Base-by-base conservation (phyloP, 805 yeast genomes). In the Cyberlindnera maclurae region DNA sequence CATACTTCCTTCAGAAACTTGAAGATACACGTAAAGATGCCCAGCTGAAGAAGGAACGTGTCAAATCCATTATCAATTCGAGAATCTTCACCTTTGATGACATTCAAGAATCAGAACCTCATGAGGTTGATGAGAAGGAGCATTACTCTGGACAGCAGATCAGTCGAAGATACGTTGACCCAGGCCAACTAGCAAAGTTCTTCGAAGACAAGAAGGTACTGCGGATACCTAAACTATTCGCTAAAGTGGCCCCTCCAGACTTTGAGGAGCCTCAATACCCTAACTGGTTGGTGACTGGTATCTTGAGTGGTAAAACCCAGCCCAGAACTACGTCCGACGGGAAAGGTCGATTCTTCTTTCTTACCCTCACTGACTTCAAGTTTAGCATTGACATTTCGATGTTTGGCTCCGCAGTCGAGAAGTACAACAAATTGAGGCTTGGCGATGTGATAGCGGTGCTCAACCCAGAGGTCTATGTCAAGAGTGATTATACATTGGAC, bases 201-300 rank as follows among this genome's bases (percentile, higher is more conserved):
- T 47, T 86, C 7, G 46, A 57, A 12, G 73, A 71, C 12, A 70
- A 73, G 43, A 77, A 79, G 46, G 55, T 80, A 1, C 58, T 84
- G 33, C 63, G 82, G 30, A 55, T 85, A 3, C 71, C 72, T 9
- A 76, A 78, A 46, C 56, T 82, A 3, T 68, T 75, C 47, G 81
- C 86, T 2, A 77, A 79, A 45, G 77, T 88, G 1, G 47, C 57
- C 22, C 81, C 93, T 2, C 93, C 95, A 0, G 65, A 73, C 15
- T 88, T 73, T 52, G 55, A 60, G 5, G 82, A 82, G 34, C 95
- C 96, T 0, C 60, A 62, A 26, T 79, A 80, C 50, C 60, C 81
- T 3, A 88, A 89, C 54, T 88, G 87, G 82, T 79, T 80, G n/a
- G 71, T 79, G 2, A 51, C 81, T n/a, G 97, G 95, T 1, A 67